These are phyloP conservation scores for Pleurotus eryngii DNA, from an alignment of 768 basidiomycete species.

Conservation along the genomic window DNA sequence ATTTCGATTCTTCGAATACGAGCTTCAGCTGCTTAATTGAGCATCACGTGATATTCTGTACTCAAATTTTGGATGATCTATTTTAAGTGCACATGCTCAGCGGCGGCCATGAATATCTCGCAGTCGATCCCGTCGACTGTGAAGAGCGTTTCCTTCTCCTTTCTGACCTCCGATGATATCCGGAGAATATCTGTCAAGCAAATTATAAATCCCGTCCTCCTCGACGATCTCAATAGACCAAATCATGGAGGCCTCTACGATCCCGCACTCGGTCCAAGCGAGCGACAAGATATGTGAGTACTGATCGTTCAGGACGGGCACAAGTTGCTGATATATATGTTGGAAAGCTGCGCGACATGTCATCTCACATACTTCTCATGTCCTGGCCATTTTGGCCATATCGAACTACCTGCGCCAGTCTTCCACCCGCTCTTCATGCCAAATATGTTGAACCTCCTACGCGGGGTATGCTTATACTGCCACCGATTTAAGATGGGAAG, in stretches of 20 bases:
- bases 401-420: conserved; percentile 91
- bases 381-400: conserved; percentile 98
- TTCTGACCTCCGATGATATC: conserved; percentile 84
- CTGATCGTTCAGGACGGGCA: neutral
- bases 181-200: conserved; percentile 96
- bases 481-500: conserved; percentile 84
- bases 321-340: conserved; percentile 3
- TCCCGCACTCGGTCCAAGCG: conserved; percentile 88
- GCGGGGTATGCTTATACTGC: conserved; percentile 90
- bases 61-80: neutral
- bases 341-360: conserved; percentile 85
- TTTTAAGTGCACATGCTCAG: neutral
- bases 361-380: conserved; percentile 90
- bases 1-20: neutral
- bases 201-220: conserved; percentile 86
- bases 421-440: conserved; percentile 96
- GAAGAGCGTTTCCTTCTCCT: conserved; percentile 86
- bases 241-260: conserved; percentile 94
- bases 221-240: conserved; percentile 92
- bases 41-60: neutral
- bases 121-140: conserved; percentile 85
- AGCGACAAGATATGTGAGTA: conserved; percentile 84
- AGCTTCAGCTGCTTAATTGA: neutral
- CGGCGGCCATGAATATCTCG: conserved; percentile 76
- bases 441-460: conserved; percentile 83